Evolutionary conservation across 1,284 basidiomycete species (phyloP).

Genomic region (Sutorius eximius): DNA sequence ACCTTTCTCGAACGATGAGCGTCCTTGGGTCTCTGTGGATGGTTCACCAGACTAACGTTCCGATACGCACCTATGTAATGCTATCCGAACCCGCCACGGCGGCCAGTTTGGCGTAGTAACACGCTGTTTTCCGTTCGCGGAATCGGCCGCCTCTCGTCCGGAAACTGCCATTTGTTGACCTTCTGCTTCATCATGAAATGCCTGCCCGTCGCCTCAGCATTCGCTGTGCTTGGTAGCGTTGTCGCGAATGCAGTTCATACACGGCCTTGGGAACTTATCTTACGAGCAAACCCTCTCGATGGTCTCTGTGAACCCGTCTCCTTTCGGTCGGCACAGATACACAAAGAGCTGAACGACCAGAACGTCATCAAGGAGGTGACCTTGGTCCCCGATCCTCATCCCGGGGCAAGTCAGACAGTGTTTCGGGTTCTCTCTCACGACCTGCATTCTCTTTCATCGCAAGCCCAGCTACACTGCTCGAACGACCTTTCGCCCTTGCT

Average conservation of each 20-base stretch:
- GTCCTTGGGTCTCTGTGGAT: background rate
- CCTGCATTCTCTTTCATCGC: conserved; percentile 10
- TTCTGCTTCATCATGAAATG: conserved; percentile 14
- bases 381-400: conserved; percentile 12
- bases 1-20: background rate
- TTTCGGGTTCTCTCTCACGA: conserved; percentile 27
- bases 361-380: conserved; percentile 15
- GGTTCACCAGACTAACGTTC: background rate
- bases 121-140: conserved; percentile 3
- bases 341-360: conserved; percentile 21
- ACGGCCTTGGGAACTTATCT: conserved; percentile 26
- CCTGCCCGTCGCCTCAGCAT: background rate
- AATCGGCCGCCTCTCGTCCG: background rate
- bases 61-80: background rate
- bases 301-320: conserved; percentile 20
- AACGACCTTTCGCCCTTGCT: conserved; percentile 23
- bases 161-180: background rate
- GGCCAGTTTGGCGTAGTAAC: background rate
- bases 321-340: conserved; percentile 17
- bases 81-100: background rate
- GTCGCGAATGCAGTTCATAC: background rate
- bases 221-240: conserved; percentile 3
- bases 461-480: conserved; percentile 26
- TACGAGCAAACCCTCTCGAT: conserved; percentile 16
- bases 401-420: conserved; percentile 6